phyloP scores from a whole-genome alignment of 768 basidiomycete species.

The Cyclocybe cylindracea region DNA sequence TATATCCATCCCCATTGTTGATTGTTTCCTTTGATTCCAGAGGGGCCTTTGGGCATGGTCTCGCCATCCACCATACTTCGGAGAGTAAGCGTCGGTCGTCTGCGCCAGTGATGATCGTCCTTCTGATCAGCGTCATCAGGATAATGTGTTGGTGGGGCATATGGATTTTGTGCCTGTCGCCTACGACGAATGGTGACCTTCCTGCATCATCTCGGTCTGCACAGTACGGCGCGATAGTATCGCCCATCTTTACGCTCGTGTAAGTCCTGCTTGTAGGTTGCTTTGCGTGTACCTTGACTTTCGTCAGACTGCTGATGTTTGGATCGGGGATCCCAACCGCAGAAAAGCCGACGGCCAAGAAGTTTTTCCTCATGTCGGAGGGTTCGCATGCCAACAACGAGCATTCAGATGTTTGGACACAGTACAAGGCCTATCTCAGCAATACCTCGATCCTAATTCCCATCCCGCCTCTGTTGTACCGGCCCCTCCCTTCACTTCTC shows the following conservation, averaged over 20 bases:
- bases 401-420: slow-evolving; percentile 42
- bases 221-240: slow-evolving; percentile 59
- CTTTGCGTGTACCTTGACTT: background rate
- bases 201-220: slow-evolving; percentile 47
- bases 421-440: slow-evolving; percentile 56
- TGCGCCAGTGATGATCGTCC: background rate
- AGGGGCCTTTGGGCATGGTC: slow-evolving; percentile 57
- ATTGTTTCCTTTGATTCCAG: slow-evolving; percentile 23
- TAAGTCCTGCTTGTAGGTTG: slow-evolving; percentile 28
- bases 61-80: slow-evolving; percentile 72
- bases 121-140: slow-evolving; percentile 23
- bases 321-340: slow-evolving; percentile 70
- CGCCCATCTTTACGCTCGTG: slow-evolving; percentile 68
- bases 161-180: slow-evolving; percentile 61
- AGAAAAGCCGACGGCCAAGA: slow-evolving; percentile 65
- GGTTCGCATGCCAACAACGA: slow-evolving; percentile 32
- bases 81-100: slow-evolving; percentile 48
- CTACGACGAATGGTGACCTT: slow-evolving; percentile 48
- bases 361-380: slow-evolving; percentile 55
- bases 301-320: slow-evolving; percentile 57
- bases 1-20: background rate
- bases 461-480: slow-evolving; percentile 56
- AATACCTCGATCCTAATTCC: slow-evolving; percentile 64
- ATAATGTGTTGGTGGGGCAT: slow-evolving; percentile 71
- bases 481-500: slow-evolving; percentile 46